These are phyloP conservation scores for Wickerhamiella brachini DNA, from an alignment of 805 yeast species.

Conservation along the genomic window DNA sequence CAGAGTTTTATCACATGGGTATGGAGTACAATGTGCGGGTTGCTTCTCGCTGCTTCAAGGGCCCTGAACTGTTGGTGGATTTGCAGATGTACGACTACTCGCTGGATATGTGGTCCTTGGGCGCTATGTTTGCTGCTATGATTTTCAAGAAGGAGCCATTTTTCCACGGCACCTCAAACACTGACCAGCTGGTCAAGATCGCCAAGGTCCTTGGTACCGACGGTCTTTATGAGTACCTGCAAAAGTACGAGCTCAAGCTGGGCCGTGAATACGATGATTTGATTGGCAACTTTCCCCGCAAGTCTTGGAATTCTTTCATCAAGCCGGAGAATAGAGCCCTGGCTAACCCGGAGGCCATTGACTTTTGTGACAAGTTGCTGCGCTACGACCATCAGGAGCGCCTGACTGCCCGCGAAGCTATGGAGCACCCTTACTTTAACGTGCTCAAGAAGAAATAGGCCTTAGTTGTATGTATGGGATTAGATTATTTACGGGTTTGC, in stretches of 20 bases:
- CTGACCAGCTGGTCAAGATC: conserved; percentile 82
- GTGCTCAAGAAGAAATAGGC: conserved; percentile 13
- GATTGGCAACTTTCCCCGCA: conserved; percentile 52
- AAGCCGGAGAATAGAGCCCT: conserved; percentile 56
- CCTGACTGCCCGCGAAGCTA: conserved; percentile 77
- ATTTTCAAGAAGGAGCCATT: conserved; percentile 83
- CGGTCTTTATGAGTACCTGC: conserved; percentile 50
- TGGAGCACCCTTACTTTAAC: conserved; percentile 60
- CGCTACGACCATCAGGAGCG: conserved; percentile 80
- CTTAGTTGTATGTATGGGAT: not conserved
- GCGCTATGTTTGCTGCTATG: conserved; percentile 83
- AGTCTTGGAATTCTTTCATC: conserved; percentile 77
- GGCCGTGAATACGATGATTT: conserved; percentile 71
- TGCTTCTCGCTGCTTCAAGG: conserved; percentile 83
- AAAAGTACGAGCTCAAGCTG: conserved; percentile 54
- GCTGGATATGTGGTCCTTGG: conserved; percentile 80
- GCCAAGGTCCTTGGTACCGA: conserved; percentile 80
- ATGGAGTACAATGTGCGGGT: conserved; percentile 85
- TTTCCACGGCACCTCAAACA: conserved; percentile 82
- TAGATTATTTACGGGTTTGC: not conserved
- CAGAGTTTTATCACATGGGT: conserved; percentile 84
- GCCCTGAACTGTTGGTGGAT: conserved; percentile 79
- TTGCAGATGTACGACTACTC: conserved; percentile 77
- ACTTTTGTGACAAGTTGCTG: conserved; percentile 57
- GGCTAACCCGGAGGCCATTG: conserved; percentile 57